Conservation (phyloP, 1,139 yeast genomes). For the Protomyces pachydermus region DNA sequence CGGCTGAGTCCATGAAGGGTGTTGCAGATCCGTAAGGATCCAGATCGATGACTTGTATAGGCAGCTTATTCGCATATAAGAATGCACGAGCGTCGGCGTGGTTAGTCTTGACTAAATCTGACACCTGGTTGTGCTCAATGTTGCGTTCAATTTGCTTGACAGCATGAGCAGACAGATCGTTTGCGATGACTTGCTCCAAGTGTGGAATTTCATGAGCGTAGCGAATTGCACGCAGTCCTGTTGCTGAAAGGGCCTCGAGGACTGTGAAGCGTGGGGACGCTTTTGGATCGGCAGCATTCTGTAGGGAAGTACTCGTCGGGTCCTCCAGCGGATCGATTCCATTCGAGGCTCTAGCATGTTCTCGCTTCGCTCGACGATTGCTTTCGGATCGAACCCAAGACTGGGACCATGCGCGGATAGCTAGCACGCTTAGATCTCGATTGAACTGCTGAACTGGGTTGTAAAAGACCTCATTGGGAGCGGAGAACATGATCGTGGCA, state of each 20-base stretch:
- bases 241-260: conserved; percentile 87
- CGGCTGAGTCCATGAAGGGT: conserved; percentile 87
- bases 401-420: conserved; percentile 80
- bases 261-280: conserved; percentile 48
- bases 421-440: conserved; percentile 79
- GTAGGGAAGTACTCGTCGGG: background rate
- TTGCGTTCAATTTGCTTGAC: conserved; percentile 75
- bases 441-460: conserved; percentile 96
- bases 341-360: conserved; percentile 29
- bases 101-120: conserved; percentile 54
- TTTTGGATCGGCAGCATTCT: no score
- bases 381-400: conserved; percentile 42
- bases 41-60: conserved; percentile 79
- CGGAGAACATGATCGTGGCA: conserved; percentile 73
- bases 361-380: conserved; percentile 39
- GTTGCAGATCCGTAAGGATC: conserved; percentile 98
- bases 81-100: conserved; percentile 82
- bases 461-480: conserved; percentile 75
- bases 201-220: conserved; percentile 85
- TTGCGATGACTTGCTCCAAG: conserved; percentile 70
- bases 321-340: conserved; percentile 21
- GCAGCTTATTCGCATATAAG: conserved; percentile 52
- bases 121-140: conserved; percentile 59
- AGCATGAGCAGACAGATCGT: conserved; percentile 80
- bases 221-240: conserved; percentile 89